These are phyloP conservation scores for Silene uniflora DNA, from an alignment of 148 eudicot genomes.

Conservation along the genomic window DNA sequence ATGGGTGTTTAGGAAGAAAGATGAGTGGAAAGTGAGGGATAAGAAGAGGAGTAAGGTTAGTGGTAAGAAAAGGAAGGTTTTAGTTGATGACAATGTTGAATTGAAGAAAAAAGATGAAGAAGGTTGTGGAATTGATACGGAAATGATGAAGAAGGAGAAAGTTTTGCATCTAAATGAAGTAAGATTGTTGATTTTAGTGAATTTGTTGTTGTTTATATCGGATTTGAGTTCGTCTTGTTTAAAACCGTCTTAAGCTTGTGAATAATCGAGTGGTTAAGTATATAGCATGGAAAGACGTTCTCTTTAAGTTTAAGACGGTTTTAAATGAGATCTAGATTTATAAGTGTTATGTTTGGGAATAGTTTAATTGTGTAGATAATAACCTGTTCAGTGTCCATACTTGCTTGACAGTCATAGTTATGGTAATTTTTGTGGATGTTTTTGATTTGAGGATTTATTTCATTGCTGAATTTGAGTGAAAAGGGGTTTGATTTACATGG, in stretches of 20 bases:
- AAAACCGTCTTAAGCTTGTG: background rate
- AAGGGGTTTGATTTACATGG: constrained; percentile 21
- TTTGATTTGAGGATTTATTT: constrained; percentile 14
- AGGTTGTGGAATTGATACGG: constrained; percentile 3
- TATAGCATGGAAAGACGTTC: background rate
- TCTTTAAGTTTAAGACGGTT: too few species aligned
- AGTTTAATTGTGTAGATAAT: background rate
- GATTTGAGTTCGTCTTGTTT: background rate
- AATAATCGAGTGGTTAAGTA: background rate
- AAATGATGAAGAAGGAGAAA: constrained; percentile 34
- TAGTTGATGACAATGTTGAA: constrained; percentile 13
- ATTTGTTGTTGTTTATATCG: background rate
- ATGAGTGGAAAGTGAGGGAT: constrained; percentile 73
- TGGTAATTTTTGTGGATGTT: background rate
- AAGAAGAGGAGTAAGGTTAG: constrained; percentile 41
- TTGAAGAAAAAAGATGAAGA: background rate
- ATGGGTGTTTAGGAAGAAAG: constrained; percentile 68
- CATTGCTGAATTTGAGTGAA: background rate
- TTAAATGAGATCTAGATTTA: background rate
- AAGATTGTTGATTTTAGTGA: constrained; percentile 4
- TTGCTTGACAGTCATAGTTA: background rate
- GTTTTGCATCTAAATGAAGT: constrained; percentile 28
- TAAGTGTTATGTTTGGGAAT: constrained; percentile 1
- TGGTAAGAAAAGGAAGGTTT: constrained; percentile 41
- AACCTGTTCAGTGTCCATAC: background rate